phyloP scores from a whole-genome alignment of 2,329 filamentous ascomycete genomes.

The Trichoderma sp. region DNA sequence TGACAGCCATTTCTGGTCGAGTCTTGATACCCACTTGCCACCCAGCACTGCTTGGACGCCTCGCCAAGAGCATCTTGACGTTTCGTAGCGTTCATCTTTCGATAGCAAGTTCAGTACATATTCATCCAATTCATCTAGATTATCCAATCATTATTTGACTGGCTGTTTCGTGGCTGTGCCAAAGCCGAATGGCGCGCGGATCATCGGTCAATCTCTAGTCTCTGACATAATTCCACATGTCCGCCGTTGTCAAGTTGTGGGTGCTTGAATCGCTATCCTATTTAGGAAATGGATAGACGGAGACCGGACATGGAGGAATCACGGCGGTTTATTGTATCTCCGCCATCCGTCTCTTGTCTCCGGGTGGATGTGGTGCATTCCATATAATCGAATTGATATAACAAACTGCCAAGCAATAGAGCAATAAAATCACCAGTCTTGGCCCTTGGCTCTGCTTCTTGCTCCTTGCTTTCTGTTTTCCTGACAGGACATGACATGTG shows the following conservation, averaged over 20 bases:
- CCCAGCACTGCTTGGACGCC: not conserved
- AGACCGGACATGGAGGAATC: not conserved
- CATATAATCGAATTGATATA: not conserved
- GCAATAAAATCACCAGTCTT: not conserved
- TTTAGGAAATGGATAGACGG: not conserved
- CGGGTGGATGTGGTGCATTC: not conserved
- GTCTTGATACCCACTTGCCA: not conserved
- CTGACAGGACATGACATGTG: not conserved
- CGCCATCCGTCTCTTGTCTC: not conserved
- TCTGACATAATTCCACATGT: not conserved
- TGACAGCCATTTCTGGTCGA: not conserved
- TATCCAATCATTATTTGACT: not conserved
- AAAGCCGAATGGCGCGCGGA: not conserved
- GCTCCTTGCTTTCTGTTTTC: not conserved
- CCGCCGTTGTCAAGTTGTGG: not conserved
- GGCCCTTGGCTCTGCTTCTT: not conserved
- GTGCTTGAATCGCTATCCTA: not conserved
- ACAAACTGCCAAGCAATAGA: not conserved
- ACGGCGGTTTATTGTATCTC: not conserved
- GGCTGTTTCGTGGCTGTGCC: conserved; percentile 9
- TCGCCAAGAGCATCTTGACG: not conserved
- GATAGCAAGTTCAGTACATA: not conserved
- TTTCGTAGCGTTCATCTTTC: not conserved
- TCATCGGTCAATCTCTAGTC: not conserved
- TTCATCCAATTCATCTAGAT: not conserved